Conservation (phyloP, 345 rosid species). For the Psidium guajava region DNA sequence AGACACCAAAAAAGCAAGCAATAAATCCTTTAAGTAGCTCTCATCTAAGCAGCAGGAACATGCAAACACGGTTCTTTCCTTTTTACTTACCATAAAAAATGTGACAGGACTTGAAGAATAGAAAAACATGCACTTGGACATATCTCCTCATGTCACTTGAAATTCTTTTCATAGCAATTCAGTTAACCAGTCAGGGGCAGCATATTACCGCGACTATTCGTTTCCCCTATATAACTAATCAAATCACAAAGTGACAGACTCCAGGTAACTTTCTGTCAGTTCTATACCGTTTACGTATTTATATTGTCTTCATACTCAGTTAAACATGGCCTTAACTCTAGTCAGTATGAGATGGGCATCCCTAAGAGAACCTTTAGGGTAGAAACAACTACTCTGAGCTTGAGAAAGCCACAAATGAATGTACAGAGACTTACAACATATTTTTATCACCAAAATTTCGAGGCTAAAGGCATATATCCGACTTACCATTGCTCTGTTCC, state of each 20-base stretch:
- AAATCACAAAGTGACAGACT: background rate
- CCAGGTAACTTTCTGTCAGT: background rate
- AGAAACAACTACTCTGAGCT: background rate
- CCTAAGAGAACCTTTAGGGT: background rate
- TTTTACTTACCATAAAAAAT: background rate
- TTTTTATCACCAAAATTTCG: background rate
- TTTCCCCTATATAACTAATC: background rate
- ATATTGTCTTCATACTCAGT: background rate
- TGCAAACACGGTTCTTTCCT: background rate
- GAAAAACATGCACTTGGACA: background rate
- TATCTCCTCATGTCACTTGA: background rate
- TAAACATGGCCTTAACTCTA: background rate
- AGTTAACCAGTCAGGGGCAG: background rate
- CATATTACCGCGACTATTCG: background rate
- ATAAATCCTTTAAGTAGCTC: background rate
- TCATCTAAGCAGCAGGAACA: background rate
- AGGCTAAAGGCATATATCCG: background rate
- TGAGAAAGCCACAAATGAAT: background rate
- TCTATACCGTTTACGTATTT: background rate
- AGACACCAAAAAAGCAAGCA: background rate
- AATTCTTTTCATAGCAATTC: background rate
- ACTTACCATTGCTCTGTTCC: conserved; percentile 98
- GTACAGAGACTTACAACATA: background rate
- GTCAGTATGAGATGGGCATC: background rate
- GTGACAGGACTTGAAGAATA: background rate